phyloP scores from a whole-genome alignment of 768 basidiomycete genomes.

The Termitomyces titanicus region DNA sequence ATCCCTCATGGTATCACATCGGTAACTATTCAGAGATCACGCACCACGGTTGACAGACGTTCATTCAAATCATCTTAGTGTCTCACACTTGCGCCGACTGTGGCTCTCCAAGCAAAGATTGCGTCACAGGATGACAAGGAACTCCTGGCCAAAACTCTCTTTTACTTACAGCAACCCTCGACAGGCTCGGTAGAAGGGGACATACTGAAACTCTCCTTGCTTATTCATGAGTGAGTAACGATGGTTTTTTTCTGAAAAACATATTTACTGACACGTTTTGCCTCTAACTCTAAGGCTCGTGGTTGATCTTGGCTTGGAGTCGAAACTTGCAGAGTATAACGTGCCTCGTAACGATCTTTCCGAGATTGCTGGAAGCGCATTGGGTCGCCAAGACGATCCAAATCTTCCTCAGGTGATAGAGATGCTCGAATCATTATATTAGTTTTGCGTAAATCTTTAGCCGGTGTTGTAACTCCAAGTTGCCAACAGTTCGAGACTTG shows the following conservation, averaged over 20 bases:
- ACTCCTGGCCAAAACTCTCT: conserved; percentile 50
- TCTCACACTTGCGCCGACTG: conserved; percentile 64
- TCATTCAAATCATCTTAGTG: conserved; percentile 40
- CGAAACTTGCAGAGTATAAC: conserved; percentile 55
- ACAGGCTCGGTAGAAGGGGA: conserved; percentile 67
- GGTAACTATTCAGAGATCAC: conserved; percentile 33
- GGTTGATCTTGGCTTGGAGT: conserved; percentile 51
- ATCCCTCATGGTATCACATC: conserved; percentile 86
- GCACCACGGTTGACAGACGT: background rate
- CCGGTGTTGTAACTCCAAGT: background rate
- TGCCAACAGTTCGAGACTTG: conserved; percentile 4
- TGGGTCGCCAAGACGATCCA: conserved; percentile 40
- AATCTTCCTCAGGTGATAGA: conserved; percentile 38
- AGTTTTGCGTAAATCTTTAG: conserved; percentile 1
- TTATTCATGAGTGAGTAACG: conserved; percentile 46
- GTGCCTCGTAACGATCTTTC: conserved; percentile 56
- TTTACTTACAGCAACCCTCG: conserved; percentile 55
- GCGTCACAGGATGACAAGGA: conserved; percentile 63
- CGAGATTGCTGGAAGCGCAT: conserved; percentile 46
- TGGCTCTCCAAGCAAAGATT: conserved; percentile 53
- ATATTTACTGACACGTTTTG: background rate
- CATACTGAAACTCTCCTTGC: conserved; percentile 44
- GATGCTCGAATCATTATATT: conserved; percentile 46
- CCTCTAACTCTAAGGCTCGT: conserved; percentile 47
- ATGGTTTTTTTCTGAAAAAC: background rate